Conservation (phyloP, 78 protist genomes). For the Cavenderia fasciculata region DNA sequence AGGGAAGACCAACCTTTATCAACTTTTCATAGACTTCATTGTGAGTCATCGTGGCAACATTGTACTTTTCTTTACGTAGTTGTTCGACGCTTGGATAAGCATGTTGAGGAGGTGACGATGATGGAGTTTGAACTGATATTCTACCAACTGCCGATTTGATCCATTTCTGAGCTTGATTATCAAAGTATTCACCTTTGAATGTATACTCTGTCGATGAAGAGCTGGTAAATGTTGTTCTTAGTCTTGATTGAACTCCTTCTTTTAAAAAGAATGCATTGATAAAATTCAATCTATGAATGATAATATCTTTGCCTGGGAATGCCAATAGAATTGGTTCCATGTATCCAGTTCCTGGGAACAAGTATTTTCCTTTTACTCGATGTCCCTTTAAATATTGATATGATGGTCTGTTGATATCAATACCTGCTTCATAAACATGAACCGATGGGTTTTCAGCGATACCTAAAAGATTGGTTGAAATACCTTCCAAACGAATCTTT, state of each 20-base stretch:
- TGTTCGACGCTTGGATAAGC: background rate
- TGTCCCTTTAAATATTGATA: slow-evolving; percentile 27
- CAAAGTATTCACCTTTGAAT: too few species aligned
- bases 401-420: slow-evolving; percentile 17
- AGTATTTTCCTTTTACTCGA: slow-evolving; percentile 12
- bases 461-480: background rate
- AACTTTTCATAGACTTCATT: slow-evolving; percentile 32
- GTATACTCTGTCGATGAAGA: background rate
- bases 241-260: background rate
- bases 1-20: too few species aligned
- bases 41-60: slow-evolving; percentile 1
- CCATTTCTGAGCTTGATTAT: slow-evolving; percentile 23
- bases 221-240: too few species aligned
- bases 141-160: slow-evolving; percentile 51
- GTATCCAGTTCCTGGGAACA: slow-evolving; percentile 55
- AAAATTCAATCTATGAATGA: slow-evolving; percentile 10
- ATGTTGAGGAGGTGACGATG: background rate
- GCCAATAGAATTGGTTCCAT: slow-evolving; percentile 1
- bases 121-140: background rate
- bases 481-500: background rate
- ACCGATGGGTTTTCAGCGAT: background rate
- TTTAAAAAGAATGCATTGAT: background rate
- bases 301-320: slow-evolving; percentile 10
- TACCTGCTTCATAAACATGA: background rate
- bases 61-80: background rate